Evolutionary conservation across 2,329 filamentous ascomycete genomes (phyloP).

Genomic region (Ascochyta rabiei): DNA sequence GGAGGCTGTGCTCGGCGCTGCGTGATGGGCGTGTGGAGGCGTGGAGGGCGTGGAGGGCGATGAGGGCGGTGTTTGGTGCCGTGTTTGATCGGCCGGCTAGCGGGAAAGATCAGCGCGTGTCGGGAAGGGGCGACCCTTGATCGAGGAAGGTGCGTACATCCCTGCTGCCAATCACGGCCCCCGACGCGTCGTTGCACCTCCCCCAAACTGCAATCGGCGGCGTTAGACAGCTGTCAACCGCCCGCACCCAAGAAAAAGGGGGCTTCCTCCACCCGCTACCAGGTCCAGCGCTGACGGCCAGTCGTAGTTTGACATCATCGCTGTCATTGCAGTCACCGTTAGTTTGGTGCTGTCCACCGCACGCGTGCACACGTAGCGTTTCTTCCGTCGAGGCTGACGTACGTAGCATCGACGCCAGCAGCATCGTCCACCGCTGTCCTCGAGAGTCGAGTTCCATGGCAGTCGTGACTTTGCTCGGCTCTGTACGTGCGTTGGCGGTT

Average conservation of each 20-base stretch:
- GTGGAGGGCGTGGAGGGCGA: not conserved
- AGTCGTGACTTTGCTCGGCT: not conserved
- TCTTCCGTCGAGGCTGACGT: slow-evolving; percentile 11
- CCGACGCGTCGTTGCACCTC: slow-evolving; percentile 31
- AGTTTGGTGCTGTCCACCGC: slow-evolving; percentile 5
- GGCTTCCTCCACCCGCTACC: slow-evolving; percentile 21
- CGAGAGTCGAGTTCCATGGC: not conserved
- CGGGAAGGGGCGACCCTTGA: slow-evolving; percentile 28
- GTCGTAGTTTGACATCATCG: slow-evolving; percentile 14
- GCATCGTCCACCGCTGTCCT: not conserved
- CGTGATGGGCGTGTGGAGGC: too few relatives aligned
- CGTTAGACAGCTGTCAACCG: slow-evolving; percentile 36
- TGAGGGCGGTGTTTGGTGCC: slow-evolving; percentile 25
- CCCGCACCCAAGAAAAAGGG: slow-evolving; percentile 23
- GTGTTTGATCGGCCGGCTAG: slow-evolving; percentile 44
- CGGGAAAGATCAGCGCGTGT: slow-evolving; percentile 29
- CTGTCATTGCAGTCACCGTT: slow-evolving; percentile 2
- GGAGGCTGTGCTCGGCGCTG: slow-evolving; percentile 17
- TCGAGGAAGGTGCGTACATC: slow-evolving; percentile 30
- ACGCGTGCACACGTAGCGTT: slow-evolving; percentile 6
- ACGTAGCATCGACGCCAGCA: slow-evolving; percentile 8
- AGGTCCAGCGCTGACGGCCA: slow-evolving; percentile 3
- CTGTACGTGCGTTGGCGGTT: slow-evolving; percentile 25
- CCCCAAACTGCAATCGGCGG: slow-evolving; percentile 31
- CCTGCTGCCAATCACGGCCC: slow-evolving; percentile 40